phyloP scores from a whole-genome alignment of 176 grass and related monocot species.

The Oryza meridionalis region DNA sequence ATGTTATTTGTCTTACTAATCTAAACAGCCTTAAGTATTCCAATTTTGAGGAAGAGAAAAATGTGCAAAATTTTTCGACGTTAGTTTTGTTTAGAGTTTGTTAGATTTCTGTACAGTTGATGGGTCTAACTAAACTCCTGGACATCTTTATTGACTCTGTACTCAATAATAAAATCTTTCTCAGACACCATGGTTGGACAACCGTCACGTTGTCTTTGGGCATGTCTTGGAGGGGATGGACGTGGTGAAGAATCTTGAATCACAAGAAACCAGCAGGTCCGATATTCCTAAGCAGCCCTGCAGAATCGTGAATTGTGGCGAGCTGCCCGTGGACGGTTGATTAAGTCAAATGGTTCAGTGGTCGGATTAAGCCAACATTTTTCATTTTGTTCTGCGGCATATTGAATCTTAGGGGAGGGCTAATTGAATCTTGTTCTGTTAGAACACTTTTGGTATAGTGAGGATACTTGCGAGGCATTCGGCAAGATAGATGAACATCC shows the following conservation, averaged over 20 bases:
- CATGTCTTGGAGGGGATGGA: constrained; percentile 69
- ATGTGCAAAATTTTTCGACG: neutral
- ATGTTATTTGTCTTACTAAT: constrained; percentile 4
- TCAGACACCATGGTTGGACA: constrained; percentile 71
- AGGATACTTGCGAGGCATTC: neutral
- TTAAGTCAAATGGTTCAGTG: neutral
- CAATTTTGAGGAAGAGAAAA: neutral
- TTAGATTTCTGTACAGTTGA: neutral
- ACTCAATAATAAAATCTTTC: constrained; percentile 28
- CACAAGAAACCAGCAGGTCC: constrained; percentile 67
- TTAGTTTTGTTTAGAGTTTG: neutral
- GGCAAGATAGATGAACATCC: neutral
- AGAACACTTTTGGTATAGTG: neutral
- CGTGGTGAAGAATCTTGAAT: constrained; percentile 64
- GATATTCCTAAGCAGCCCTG: constrained; percentile 51
- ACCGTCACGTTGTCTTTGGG: constrained; percentile 71
- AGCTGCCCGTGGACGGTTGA: constrained; percentile 56
- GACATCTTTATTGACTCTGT: constrained; percentile 4
- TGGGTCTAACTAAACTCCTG: neutral
- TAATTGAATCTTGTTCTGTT: neutral
- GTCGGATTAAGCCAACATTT: neutral
- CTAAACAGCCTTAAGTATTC: neutral
- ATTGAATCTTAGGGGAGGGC: neutral
- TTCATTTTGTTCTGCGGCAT: neutral
- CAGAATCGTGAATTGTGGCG: constrained; percentile 62